Evolutionary conservation across 2,329 filamentous ascomycete genomes (phyloP), one percentile per base, ranked within the genome.

Genomic region (Aphanocladium album): DNA sequence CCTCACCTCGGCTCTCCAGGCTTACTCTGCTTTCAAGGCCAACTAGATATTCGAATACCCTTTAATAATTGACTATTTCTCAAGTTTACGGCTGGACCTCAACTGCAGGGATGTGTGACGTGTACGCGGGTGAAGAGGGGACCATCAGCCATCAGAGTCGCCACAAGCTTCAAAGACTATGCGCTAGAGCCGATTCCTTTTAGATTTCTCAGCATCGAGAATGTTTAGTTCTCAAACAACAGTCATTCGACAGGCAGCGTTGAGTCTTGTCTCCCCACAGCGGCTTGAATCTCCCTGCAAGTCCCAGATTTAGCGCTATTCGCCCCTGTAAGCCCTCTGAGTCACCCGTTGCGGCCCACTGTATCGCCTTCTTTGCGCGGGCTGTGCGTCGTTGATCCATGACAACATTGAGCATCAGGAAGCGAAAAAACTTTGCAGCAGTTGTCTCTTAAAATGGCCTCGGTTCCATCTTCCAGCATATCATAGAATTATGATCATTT

Each of bases 11-110:
- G 57, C 57, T 12, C 39, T 60, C 12, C 57, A 60, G 57, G 43
- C 41, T 17, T 60, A 60, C 14, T 49, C 57, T 39, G 57, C 57
- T 21, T 60, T 60, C 56, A 52, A 59, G 47, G 56, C 56, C 33
- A 52, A 35, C 54, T 56, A 46, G 14, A 25, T 27, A 30, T 14
- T 21, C 14, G 3, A 12, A 12, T 12, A 47, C 14, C 33, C 12
- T 12, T 39, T n/a, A 16, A 53, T 53, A 25, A 41, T 33, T 41
- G 0, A 37, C 19, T 21, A 37, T 21, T 21, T 8, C 23, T 14
- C 43, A 21, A 53, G 50, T 25, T 35, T 14, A 21, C 19, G 6
- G 14, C 14, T 12, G 23, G 33, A 14, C 19, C 35, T 35, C 51
- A n/a, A 27, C 23, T 53, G 21, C 50, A 53, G 50, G 33, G 50